Percentiles rank a stretch among this genome's conserved stretches.
Conservation (phyloP, 2,329 filamentous ascomycete species). For the Aotearoamyces nothofagi region DNA sequence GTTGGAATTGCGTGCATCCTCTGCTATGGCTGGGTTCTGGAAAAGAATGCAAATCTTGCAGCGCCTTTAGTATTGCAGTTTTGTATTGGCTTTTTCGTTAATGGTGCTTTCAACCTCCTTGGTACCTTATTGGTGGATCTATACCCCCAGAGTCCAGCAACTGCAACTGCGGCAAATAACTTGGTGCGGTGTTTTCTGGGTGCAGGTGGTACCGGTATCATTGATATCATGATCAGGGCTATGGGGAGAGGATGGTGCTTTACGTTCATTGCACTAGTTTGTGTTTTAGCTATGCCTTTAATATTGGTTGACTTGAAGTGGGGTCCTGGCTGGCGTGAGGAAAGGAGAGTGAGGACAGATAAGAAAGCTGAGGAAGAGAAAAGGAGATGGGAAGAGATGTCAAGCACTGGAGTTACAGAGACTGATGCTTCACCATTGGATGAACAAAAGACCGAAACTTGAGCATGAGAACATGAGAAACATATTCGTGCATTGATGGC, state of each 20-base stretch:
- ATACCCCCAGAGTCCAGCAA: slow-evolving; percentile 1
- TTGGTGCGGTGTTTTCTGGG: slow-evolving; percentile 45
- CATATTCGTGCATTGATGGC: too few species aligned
- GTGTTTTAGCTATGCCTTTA: slow-evolving; percentile 30
- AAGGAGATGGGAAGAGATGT: too few species aligned
- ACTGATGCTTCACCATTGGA: too few species aligned
- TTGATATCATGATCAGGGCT: slow-evolving; percentile 38
- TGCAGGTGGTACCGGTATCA: slow-evolving; percentile 40
- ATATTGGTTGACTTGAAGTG: slow-evolving; percentile 32
- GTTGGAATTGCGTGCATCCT: slow-evolving; percentile 34
- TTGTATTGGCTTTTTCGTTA: slow-evolving; percentile 37
- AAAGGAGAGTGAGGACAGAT: slow-evolving; percentile 27
- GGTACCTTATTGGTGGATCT: slow-evolving; percentile 25
- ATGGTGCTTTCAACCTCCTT: slow-evolving; percentile 42
- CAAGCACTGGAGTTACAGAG: too few species aligned
- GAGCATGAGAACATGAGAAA: too few species aligned
- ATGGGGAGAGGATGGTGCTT: slow-evolving; percentile 50
- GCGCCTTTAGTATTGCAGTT: slow-evolving; percentile 37
- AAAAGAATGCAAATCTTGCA: slow-evolving; percentile 30
- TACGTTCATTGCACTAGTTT: slow-evolving; percentile 38
- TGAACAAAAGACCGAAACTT: too few species aligned
- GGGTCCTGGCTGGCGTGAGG: slow-evolving; percentile 34
- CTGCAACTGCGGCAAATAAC: slow-evolving; percentile 40
- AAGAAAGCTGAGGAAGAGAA: slow-evolving; percentile 18
- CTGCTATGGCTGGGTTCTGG: slow-evolving; percentile 38